A percentile compares a stretch with the other conserved stretches of the same genome.
Conservation (phyloP, 306 rosid genomes). For the Inga oerstediana region DNA sequence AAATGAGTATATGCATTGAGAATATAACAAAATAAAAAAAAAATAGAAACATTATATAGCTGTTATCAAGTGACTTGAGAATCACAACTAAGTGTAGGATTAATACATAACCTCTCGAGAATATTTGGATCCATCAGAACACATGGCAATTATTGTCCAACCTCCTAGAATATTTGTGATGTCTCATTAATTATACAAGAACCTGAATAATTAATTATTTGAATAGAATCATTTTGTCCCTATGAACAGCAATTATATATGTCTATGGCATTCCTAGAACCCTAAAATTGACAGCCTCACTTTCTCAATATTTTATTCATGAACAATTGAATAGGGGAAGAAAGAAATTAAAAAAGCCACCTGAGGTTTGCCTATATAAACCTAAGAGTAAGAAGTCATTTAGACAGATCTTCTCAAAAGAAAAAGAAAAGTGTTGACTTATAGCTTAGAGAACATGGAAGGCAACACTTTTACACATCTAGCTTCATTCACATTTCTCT, state of each 20-base stretch:
- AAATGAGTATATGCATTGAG: no score
- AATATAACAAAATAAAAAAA: background rate
- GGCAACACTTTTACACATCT: background rate
- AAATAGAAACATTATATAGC: background rate
- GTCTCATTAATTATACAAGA: background rate
- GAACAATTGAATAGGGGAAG: background rate
- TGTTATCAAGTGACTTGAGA: background rate
- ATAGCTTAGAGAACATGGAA: constrained; percentile 26
- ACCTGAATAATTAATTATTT: background rate
- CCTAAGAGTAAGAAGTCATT: background rate
- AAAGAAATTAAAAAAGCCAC: background rate
- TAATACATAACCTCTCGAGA: background rate
- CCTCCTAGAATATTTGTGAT: background rate
- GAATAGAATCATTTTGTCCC: background rate
- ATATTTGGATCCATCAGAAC: background rate
- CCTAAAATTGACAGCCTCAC: background rate
- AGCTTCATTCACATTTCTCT: constrained; percentile 19
- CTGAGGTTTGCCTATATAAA: constrained; percentile 30
- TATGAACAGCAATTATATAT: background rate
- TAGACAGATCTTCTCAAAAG: background rate
- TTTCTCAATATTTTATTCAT: background rate
- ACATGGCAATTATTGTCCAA: background rate
- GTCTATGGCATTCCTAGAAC: background rate
- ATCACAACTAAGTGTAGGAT: background rate
- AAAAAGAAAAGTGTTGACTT: background rate